Evolutionary conservation across 2,329 filamentous ascomycete species (phyloP).

Genomic region (Sporothrix protearum): DNA sequence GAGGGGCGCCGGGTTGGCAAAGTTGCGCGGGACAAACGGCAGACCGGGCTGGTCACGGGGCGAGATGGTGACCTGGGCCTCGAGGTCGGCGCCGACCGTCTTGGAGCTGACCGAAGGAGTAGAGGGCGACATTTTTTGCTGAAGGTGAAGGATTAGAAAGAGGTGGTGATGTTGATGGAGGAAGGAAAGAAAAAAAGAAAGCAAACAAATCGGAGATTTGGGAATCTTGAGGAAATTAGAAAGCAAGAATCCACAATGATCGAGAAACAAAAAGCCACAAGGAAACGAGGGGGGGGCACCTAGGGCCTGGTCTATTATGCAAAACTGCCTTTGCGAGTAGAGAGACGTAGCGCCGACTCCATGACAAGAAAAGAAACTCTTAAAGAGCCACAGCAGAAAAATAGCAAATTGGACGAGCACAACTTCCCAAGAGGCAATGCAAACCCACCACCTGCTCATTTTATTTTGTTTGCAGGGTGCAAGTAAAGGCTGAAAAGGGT

Average conservation of each 20-base stretch:
- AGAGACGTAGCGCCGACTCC: not conserved
- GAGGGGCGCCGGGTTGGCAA: constrained; percentile 74
- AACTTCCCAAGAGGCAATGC: not conserved
- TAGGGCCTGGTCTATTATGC: constrained; percentile 13
- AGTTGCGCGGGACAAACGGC: constrained; percentile 32
- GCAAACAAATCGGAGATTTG: not conserved
- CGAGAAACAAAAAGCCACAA: not conserved
- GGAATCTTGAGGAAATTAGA: not conserved
- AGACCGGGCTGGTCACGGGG: constrained; percentile 25
- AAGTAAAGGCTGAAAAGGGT: not conserved
- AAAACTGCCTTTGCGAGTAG: not conserved
- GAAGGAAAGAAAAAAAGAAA: not conserved
- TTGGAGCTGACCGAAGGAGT: constrained; percentile 23
- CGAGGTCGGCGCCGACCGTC: constrained; percentile 24
- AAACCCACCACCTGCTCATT: not conserved
- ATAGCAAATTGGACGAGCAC: not conserved
- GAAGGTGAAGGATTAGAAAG: not conserved
- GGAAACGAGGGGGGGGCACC: not conserved
- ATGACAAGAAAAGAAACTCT: not conserved
- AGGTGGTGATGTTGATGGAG: not conserved
- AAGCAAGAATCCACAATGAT: not conserved
- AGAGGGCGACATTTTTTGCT: constrained; percentile 21
- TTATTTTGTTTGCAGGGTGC: not conserved
- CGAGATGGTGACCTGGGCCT: constrained; percentile 26
- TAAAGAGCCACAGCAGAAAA: not conserved